Evolutionary conservation across 2,329 filamentous ascomycete species (phyloP).

Genomic region (Fusarium sp.): DNA sequence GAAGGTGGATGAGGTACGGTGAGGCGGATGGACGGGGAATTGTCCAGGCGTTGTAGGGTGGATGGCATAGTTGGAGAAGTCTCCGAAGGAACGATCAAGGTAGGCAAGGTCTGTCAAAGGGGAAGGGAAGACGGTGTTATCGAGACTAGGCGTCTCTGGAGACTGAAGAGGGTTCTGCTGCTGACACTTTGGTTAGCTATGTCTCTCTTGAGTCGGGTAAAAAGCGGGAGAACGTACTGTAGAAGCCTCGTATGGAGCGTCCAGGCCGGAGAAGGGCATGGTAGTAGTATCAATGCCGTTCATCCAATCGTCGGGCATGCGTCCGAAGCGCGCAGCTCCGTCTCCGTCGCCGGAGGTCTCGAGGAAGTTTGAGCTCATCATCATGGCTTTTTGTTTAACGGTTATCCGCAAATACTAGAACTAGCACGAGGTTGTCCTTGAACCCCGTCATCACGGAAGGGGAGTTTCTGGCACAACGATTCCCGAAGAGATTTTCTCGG

Average conservation of each 20-base stretch:
- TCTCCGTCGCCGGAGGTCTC: slow-evolving; percentile 36
- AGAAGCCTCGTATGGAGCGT: slow-evolving; percentile 37
- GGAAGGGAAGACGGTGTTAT: slow-evolving; percentile 44
- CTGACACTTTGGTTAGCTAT: slow-evolving; percentile 1
- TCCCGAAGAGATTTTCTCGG: slow-evolving; percentile 16
- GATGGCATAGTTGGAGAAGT: slow-evolving; percentile 39
- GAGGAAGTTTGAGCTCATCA: slow-evolving; percentile 44
- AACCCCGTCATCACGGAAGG: slow-evolving; percentile 45
- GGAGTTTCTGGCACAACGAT: slow-evolving; percentile 5
- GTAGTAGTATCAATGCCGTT: slow-evolving; percentile 30
- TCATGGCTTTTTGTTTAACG: slow-evolving; percentile 39
- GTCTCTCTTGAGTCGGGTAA: background rate
- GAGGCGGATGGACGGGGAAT: slow-evolving; percentile 33
- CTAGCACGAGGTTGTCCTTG: slow-evolving; percentile 40
- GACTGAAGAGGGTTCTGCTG: slow-evolving; percentile 39
- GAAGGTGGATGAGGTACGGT: slow-evolving; percentile 32
- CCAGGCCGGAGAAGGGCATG: slow-evolving; percentile 40
- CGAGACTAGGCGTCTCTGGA: slow-evolving; percentile 41
- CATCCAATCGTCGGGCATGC: slow-evolving; percentile 38
- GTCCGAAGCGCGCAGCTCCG: slow-evolving; percentile 20
- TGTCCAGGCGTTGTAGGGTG: slow-evolving; percentile 33
- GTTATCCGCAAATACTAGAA: slow-evolving; percentile 44
- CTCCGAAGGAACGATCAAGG: slow-evolving; percentile 40
- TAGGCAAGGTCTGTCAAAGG: slow-evolving; percentile 42
- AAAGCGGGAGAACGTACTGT: slow-evolving; percentile 28